Base-by-base conservation (phyloP, 202 grass and related monocot genomes). In the Miscanthus sacchariflorus region DNA sequence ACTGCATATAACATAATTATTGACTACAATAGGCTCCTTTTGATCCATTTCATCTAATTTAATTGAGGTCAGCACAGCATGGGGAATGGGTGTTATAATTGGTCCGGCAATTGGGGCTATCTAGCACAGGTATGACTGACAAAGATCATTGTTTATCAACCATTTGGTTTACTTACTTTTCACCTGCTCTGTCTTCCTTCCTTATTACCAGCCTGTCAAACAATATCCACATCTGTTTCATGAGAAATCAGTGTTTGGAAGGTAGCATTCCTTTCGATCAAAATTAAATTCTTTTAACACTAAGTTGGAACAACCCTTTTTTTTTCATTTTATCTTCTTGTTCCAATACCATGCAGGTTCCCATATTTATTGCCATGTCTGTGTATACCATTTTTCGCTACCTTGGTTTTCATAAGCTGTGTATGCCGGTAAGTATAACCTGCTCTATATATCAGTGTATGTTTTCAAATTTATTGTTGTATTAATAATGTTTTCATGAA, bases 311-410 rank as follows among this genome's bases (percentile, higher is more conserved):
- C 4, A 4, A 38, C 3, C 3, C 25, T 12, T 67, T 50, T 25
- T 45, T 24, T 45, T 15, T 25, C 0, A 23, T 28, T 74, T 48
- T 6, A 38, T 38, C 36, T 75, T 23, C 11, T 64, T 64, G 6
- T 70, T 56, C 39, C 56, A n/a, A 78, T 46, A 88, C 5, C 43
- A 69, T 86, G 38, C 69, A 98, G 95, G 83, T 98, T 98, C 68
- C 95, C 93, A 0, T 98, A 95, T 81, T 85, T 95, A 77, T 84
- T 98, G 68, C 93, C 91, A 15, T 98, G 93, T 75, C 13, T 98
- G 33, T 91, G 70, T 54, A 93, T 93, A 90, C 86, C 89, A 7
- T 3, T 89, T 72, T 90, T 98, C 3, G 85, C 91, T 48, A 46
- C 85, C 44, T 75, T 86, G 14, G 91, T 90, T 70, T 56, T 95